These are phyloP conservation scores for Venturia effusa DNA, from an alignment of 2,329 filamentous ascomycete species.

Conservation along the genomic window DNA sequence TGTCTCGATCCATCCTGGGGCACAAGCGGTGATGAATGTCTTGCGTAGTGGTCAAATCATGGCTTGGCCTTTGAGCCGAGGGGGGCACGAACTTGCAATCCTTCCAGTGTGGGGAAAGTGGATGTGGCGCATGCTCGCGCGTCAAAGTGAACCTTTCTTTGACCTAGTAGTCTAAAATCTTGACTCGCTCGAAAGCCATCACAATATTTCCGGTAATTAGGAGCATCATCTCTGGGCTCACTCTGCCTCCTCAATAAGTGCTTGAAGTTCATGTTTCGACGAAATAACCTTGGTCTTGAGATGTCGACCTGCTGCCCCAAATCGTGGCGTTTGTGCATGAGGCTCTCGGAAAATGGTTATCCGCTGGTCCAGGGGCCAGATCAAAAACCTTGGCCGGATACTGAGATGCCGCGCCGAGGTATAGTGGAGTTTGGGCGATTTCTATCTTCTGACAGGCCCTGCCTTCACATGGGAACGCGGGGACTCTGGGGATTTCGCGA, in stretches of 20 bases:
- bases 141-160: neutral
- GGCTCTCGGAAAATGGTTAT: neutral
- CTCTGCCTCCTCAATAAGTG: neutral
- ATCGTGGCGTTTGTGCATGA: conserved; percentile 1
- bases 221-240: neutral
- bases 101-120: neutral
- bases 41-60: neutral
- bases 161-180: neutral
- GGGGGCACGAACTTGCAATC: neutral
- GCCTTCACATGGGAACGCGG: neutral
- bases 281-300: neutral
- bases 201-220: too few species aligned
- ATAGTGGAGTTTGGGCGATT: neutral
- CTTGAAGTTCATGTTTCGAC: neutral
- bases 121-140: conserved; percentile 7
- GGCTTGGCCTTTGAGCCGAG: conserved; percentile 2
- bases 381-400: neutral
- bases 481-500: neutral
- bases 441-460: conserved; percentile 1
- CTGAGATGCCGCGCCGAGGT: neutral
- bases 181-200: neutral
- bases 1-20: conserved; percentile 3
- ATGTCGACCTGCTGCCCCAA: neutral
- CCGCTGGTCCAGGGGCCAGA: neutral
- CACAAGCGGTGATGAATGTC: neutral